phyloP scores from a whole-genome alignment of 345 rosid species.

The Linum trigynum region DNA sequence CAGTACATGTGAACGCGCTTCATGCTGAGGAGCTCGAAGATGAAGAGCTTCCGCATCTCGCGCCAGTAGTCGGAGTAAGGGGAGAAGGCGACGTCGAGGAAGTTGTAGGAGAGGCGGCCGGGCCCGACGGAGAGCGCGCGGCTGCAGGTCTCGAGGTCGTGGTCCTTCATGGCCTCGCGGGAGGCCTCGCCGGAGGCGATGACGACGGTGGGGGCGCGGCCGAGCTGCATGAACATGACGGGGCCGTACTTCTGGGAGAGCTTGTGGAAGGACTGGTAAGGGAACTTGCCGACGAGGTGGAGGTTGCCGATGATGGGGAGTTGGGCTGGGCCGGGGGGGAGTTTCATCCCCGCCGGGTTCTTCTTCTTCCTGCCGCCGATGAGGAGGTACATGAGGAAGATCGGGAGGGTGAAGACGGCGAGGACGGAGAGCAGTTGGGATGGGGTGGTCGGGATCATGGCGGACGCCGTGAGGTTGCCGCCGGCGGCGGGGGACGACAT shows the following conservation, averaged over 20 bases:
- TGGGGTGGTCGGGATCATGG: neutral
- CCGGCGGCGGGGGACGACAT: neutral
- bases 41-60: conserved; percentile 9
- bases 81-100: conserved; percentile 6
- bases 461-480: neutral
- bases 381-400: neutral
- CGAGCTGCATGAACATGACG: neutral
- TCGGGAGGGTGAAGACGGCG: neutral
- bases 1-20: conserved; percentile 3
- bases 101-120: conserved; percentile 3
- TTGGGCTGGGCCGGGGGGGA: conserved; percentile 1
- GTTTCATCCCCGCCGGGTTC: neutral
- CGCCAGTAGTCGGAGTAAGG: conserved; percentile 14
- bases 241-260: conserved; percentile 11
- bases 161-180: neutral
- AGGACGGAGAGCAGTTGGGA: neutral
- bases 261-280: neutral
- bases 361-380: neutral
- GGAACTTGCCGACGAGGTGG: neutral
- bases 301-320: conserved; percentile 11
- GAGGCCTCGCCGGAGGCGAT: neutral
- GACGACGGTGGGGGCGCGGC: neutral
- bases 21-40: conserved; percentile 6
- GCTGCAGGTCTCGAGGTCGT: conserved; percentile 7
- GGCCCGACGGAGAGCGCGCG: neutral